phyloP scores from a whole-genome alignment of 495 filamentous ascomycete genomes.

The Extremus antarcticus region DNA sequence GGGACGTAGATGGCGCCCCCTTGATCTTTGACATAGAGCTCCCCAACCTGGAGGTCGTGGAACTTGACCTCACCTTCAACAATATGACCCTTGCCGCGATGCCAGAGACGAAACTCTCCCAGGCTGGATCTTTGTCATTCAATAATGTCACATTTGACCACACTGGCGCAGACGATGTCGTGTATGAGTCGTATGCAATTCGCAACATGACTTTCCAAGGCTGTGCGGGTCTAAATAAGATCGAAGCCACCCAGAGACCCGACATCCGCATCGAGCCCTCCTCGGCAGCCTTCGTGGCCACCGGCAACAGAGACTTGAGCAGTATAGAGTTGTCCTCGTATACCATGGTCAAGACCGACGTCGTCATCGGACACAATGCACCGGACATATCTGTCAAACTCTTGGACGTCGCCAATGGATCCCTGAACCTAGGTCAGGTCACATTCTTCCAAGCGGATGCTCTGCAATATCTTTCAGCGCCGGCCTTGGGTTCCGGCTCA shows the following conservation, averaged over 20 bases:
- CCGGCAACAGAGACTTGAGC: not conserved
- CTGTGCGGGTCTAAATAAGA: not conserved
- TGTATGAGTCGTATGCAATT: not conserved
- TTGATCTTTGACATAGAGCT: not conserved
- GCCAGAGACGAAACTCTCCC: not conserved
- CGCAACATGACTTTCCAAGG: not conserved
- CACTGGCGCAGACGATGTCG: not conserved
- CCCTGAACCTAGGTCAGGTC: not conserved
- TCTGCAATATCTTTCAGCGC: not conserved
- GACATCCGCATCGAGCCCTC: not conserved
- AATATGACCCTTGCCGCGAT: not conserved
- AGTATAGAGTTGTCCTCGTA: not conserved
- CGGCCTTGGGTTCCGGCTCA: not conserved
- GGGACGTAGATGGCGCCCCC: not conserved
- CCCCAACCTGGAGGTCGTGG: not conserved
- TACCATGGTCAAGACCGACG: not conserved
- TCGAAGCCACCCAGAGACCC: not conserved
- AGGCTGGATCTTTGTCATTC: not conserved
- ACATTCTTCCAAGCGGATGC: not conserved
- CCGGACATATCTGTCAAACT: not conserved
- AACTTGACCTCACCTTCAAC: not conserved
- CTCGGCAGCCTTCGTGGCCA: not conserved
- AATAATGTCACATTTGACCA: not conserved
- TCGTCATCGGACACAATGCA: not conserved
- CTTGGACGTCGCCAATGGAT: not conserved